These are phyloP conservation scores for Hawksworthiomyces lignivorus DNA, from an alignment of 2,329 filamentous ascomycete species.

Conservation along the genomic window DNA sequence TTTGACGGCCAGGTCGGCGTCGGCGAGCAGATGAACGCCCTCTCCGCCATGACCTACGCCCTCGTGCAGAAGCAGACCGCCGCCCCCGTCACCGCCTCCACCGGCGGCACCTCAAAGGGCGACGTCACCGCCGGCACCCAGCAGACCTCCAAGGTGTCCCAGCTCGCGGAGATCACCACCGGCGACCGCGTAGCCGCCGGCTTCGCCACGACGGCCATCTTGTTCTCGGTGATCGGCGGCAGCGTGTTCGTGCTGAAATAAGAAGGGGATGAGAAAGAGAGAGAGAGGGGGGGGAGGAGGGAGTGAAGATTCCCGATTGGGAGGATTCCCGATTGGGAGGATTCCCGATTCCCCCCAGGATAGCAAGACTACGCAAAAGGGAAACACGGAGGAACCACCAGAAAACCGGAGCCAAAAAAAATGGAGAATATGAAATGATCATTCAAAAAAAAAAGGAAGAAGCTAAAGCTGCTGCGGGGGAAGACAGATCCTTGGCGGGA, in stretches of 20 bases:
- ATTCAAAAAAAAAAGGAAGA: no score
- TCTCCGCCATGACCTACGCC: conserved; percentile 55
- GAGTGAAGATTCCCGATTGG: no score
- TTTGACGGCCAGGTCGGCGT: conserved; percentile 58
- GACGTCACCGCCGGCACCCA: conserved; percentile 37
- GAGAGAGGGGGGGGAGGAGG: not conserved
- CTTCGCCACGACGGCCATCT: conserved; percentile 44
- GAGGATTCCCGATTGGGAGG: no score
- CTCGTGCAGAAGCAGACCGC: conserved; percentile 35
- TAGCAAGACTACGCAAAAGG: no score
- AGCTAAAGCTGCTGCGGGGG: no score
- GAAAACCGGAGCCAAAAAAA: no score
- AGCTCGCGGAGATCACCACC: conserved; percentile 34
- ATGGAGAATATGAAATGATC: no score
- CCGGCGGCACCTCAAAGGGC: conserved; percentile 53
- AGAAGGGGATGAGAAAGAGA: conserved; percentile 11
- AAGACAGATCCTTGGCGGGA: no score
- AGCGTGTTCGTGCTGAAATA: conserved; percentile 39
- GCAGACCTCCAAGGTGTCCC: conserved; percentile 17
- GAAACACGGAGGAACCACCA: no score
- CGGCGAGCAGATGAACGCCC: conserved; percentile 62
- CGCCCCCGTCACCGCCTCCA: conserved; percentile 41
- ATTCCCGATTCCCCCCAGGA: no score
- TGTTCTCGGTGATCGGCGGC: conserved; percentile 42
- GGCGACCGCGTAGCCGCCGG: conserved; percentile 49